Conservation (phyloP, 306 rosid genomes). For the Boehmeria nivea region DNA sequence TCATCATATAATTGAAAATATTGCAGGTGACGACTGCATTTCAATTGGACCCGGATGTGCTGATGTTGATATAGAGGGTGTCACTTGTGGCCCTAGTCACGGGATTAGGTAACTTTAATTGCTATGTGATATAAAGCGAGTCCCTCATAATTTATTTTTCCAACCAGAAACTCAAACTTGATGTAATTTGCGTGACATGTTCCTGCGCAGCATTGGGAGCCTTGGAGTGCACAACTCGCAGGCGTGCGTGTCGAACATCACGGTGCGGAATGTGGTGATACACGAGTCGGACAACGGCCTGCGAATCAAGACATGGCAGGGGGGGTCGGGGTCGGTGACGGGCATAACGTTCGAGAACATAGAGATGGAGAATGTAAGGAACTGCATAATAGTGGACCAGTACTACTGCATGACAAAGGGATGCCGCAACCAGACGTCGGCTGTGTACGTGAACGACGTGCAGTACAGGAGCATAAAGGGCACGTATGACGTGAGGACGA, state of each 20-base stretch:
- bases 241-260: conserved; percentile 80
- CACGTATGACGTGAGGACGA: conserved; percentile 16
- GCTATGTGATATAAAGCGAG: too few relatives aligned
- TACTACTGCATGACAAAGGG: conserved; percentile 75
- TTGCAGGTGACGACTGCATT: conserved; percentile 92
- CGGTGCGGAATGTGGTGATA: conserved; percentile 51
- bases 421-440: conserved; percentile 76
- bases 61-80: conserved; percentile 69
- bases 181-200: background rate
- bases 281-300: conserved; percentile 82
- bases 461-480: conserved; percentile 71
- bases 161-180: background rate
- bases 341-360: conserved; percentile 57
- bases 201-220: conserved; percentile 69
- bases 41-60: conserved; percentile 86
- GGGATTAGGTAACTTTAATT: conserved; percentile 72
- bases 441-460: conserved; percentile 60
- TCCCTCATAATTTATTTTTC: background rate
- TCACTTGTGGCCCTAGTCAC: conserved; percentile 92
- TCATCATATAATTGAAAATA: too few relatives aligned
- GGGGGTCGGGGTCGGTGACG: conserved; percentile 68
- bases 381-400: conserved; percentile 48
- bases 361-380: conserved; percentile 71
- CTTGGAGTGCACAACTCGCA: conserved; percentile 80
- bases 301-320: conserved; percentile 90